Base-by-base conservation (phyloP, 2,329 filamentous ascomycete species). In the Ascochyta pisi region DNA sequence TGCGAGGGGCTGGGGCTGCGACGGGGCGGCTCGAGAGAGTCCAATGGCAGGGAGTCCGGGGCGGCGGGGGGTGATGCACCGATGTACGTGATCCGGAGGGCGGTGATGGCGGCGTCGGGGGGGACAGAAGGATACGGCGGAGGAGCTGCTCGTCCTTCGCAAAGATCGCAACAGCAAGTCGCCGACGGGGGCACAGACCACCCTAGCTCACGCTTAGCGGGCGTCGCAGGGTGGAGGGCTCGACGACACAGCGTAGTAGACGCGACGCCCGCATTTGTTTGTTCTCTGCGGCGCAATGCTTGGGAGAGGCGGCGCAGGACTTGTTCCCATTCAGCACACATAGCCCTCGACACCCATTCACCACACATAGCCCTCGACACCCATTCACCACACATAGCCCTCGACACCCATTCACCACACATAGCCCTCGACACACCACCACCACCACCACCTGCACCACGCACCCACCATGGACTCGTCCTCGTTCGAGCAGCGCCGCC, bases 401-500 rank as follows among this genome's bases (percentile, higher is more conserved):
- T 15, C 35, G 33, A 24, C 23, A 33, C 43, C 42, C 40, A 33
- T 22, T 26, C 46, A 33, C 10, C 12, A 31, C 38, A 46, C 52
- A 38, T 47, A 54, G 48, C 40, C 42, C 42, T 54, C 31, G 47
- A 33, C 43, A 8, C 42, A 48, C 57, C 60, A 54, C 50, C 48
- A 73, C 27, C 38, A 48, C 52, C 40, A 46, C 57, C 50, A 41
- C 42, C 40, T 54, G 27, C 51, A 38, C 43, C 42, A 43, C 54
- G 51, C 41, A 60, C 47, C 57, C 61, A 54, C 50, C 48, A 73
- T 73, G 72, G 72, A 74, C 50, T 66, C 69, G 13, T 89, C 69
- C 13, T 89, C 89, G 83, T 86, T 89, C 79, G 89, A 87, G 75
- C 81, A 93, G 83, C 89, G 93, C 69, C 90, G 92, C 81, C 92